Evolutionary conservation across 2,329 filamentous ascomycete species (phyloP).

Genomic region (Penicillium brasilianum): DNA sequence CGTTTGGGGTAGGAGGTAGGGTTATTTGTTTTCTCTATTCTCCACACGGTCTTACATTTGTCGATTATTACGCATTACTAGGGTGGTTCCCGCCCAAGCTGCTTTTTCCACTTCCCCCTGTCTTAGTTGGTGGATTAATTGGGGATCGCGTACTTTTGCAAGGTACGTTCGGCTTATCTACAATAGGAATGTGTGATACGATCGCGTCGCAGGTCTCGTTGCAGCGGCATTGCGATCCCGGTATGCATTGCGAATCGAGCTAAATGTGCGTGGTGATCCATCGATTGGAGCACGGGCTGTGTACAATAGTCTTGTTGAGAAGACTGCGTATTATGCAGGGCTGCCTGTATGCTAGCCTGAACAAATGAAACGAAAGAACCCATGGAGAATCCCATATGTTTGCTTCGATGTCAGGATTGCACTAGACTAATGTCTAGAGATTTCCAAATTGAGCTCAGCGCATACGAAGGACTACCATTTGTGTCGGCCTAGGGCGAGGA

Average conservation of each 20-base stretch:
- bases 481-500: not conserved
- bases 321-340: not conserved
- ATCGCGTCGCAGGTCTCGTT: not conserved
- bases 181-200: not conserved
- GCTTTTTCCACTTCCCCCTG: not conserved
- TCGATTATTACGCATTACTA: not conserved
- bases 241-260: not conserved
- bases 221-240: conserved; percentile 4
- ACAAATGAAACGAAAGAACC: not conserved
- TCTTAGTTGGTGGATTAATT: not conserved
- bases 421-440: no score
- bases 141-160: not conserved
- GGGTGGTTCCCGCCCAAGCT: not conserved
- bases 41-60: not conserved
- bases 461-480: not conserved
- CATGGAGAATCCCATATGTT: not conserved
- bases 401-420: not conserved
- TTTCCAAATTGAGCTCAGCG: no score
- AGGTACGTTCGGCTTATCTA: not conserved
- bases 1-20: not conserved
- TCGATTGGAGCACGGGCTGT: conserved; percentile 4
- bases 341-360: not conserved
- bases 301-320: conserved; percentile 7
- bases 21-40: not conserved
- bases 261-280: conserved; percentile 2